Percentiles rank a stretch among this genome's conserved stretches.
Conservation (phyloP, 2,329 filamentous ascomycete species). For the Eurotiales sp. region DNA sequence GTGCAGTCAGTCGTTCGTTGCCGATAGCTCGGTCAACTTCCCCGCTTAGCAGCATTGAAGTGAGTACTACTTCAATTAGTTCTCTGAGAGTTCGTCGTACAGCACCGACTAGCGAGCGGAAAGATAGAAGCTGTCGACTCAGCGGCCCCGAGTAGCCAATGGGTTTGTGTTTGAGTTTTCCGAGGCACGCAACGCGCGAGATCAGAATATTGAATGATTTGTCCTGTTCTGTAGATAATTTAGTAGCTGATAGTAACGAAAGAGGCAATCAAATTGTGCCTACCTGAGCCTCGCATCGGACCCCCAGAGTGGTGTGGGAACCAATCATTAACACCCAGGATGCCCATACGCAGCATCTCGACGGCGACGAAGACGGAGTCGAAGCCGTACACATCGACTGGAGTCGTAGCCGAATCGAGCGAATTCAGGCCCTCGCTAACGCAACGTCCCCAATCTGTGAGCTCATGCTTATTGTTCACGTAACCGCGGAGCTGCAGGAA, state of each 20-base stretch:
- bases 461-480: slow-evolving; percentile 69
- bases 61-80: slow-evolving; percentile 75
- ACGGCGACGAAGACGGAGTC: slow-evolving; percentile 79
- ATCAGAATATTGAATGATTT: slow-evolving; percentile 75
- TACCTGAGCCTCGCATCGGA: slow-evolving; percentile 56
- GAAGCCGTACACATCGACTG: slow-evolving; percentile 4
- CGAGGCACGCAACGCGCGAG: slow-evolving; percentile 78
- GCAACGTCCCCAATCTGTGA: slow-evolving; percentile 81
- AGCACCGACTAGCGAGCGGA: slow-evolving; percentile 75
- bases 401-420: slow-evolving; percentile 2
- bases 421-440: slow-evolving; percentile 63
- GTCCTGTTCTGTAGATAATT: slow-evolving; percentile 60
- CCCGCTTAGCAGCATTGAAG: slow-evolving; percentile 74
- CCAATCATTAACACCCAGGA: slow-evolving; percentile 69
- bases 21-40: slow-evolving; percentile 62
- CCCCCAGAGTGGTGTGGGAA: slow-evolving; percentile 56
- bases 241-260: slow-evolving; percentile 10
- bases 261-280: background rate
- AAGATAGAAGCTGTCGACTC: slow-evolving; percentile 82
- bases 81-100: slow-evolving; percentile 78
- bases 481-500: slow-evolving; percentile 89
- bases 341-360: slow-evolving; percentile 74
- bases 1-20: slow-evolving; percentile 63
- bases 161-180: slow-evolving; percentile 74
- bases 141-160: slow-evolving; percentile 94